These are phyloP conservation scores for Blastobotrys proliferans DNA, from an alignment of 1,139 yeast species.

Conservation along the genomic window DNA sequence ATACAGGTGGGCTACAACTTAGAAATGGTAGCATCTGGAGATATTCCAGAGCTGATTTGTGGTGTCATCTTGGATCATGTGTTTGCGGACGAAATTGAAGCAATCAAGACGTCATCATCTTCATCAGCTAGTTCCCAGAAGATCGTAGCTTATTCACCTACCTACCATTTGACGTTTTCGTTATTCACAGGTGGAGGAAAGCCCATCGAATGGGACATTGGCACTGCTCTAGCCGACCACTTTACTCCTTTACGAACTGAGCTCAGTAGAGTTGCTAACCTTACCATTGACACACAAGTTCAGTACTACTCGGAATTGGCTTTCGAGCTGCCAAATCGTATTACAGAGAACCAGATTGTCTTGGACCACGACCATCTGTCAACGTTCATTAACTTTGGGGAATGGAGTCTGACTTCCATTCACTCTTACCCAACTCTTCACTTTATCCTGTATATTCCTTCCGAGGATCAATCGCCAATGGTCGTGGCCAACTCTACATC, in stretches of 20 bases:
- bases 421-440: constrained; percentile 59
- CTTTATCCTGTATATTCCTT: constrained; percentile 64
- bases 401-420: constrained; percentile 59
- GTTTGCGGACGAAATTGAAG: constrained; percentile 45
- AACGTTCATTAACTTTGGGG: constrained; percentile 71
- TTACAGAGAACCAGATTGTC: constrained; percentile 7
- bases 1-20: constrained; percentile 48
- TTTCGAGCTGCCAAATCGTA: constrained; percentile 24
- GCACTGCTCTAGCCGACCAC: constrained; percentile 39
- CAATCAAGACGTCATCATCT: constrained; percentile 22
- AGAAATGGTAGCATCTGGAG: constrained; percentile 49
- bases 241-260: constrained; percentile 45
- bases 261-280: constrained; percentile 51
- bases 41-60: constrained; percentile 56
- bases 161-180: constrained; percentile 65
- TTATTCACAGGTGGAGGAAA: constrained; percentile 53
- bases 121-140: constrained; percentile 39
- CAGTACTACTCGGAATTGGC: constrained; percentile 57
- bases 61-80: constrained; percentile 55
- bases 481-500: constrained; percentile 42
- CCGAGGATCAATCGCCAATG: constrained; percentile 37
- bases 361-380: constrained; percentile 45
- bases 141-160: constrained; percentile 60
- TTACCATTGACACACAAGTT: constrained; percentile 75
- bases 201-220: constrained; percentile 57